Evolutionary conservation across 1,284 basidiomycete genomes (phyloP), one percentile per base, ranked within the genome.

Genomic region (Leccinum angustisporum): DNA sequence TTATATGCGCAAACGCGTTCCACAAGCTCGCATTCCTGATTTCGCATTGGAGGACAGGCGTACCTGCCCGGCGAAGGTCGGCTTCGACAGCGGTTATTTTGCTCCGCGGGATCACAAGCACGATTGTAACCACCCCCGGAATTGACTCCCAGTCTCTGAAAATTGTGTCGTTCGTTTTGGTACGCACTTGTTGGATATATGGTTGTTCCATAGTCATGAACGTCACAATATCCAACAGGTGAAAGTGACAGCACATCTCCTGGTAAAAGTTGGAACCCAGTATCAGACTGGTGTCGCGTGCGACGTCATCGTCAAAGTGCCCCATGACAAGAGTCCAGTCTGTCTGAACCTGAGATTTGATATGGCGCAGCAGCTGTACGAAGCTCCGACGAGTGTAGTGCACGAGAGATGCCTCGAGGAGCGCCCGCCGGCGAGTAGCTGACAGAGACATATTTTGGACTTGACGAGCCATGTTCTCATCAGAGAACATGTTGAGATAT

Each of bases 371-470:
- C 18, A 86, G 65, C 0, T 72, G 62, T 1, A 69, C 80, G 56
- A 84, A 83, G 21, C 76, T 78, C 13, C 72, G 75, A 3, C 83
- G 77, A 33, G 67, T 72, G 64, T 86, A 83, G 56, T 82, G 81
- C 4, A 65, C 1, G 1, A 58, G 27, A 5, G 43, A 59, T 25
- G n/a, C 56, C 40, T 38, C 34, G 3, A 61, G 4, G 3, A 14
- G 4, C 1, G 30, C 54, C 16, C 54, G 14, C 43, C 21, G n/a
- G 8, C 36, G 25, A 13, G 51, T 33, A 0, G 48, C 54, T 0
- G 57, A 56, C 2, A 51, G 31, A 18, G 43, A 36, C 25, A 61
- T 6, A 6, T 62, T 36, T 21, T 54, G 46, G 8, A 69, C 18
- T 10, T 18, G 30, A 5, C 55, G 33, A 2, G n/a, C 1, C 13